Conservation (phyloP, 768 basidiomycete species). For the Pleurotus cornucopiae region DNA sequence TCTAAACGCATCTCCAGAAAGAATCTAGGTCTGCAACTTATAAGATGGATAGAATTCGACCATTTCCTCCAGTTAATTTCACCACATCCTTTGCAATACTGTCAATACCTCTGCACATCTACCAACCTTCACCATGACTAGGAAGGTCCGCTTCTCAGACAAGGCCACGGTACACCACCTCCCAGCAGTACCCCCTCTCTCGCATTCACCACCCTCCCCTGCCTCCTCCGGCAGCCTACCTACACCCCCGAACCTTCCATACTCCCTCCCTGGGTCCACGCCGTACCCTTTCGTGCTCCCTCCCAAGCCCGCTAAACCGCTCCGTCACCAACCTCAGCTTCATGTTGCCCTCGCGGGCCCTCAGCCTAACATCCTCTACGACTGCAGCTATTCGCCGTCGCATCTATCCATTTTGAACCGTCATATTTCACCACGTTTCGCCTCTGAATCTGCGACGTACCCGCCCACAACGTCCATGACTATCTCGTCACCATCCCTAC, state of each 20-base stretch:
- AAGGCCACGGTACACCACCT: neutral
- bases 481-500: conserved; percentile 25
- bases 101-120: neutral
- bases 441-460: conserved; percentile 27
- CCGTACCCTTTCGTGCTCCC: neutral
- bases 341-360: neutral
- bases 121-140: neutral
- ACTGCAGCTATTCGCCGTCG: neutral
- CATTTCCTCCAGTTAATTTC: neutral
- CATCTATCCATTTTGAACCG: neutral
- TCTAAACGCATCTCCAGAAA: neutral
- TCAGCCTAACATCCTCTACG: neutral
- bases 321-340: neutral
- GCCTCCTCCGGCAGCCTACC: neutral
- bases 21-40: neutral
- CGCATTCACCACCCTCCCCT: neutral
- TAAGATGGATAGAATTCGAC: neutral
- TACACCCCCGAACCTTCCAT: neutral
- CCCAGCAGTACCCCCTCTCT: neutral
- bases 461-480: conserved; percentile 29
- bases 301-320: neutral
- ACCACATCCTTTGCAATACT: neutral
- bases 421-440: neutral
- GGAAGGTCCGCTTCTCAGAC: neutral
- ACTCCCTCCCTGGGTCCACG: neutral